Conservation (phyloP, 805 yeast species). For the Kodamaea laetipori region DNA sequence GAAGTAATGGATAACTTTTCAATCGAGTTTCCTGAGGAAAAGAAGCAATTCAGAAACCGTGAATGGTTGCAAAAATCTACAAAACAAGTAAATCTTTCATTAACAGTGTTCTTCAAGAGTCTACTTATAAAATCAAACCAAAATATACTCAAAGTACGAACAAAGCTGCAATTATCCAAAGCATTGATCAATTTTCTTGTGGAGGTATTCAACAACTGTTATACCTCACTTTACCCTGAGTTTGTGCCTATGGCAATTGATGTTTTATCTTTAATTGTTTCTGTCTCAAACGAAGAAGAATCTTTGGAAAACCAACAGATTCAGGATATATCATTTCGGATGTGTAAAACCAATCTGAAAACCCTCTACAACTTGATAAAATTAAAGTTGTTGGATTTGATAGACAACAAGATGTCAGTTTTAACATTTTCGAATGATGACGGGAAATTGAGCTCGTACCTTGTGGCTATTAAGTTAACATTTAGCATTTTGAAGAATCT, state of each 20-base stretch:
- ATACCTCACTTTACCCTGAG: slow-evolving; percentile 34
- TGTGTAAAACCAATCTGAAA: slow-evolving; percentile 3
- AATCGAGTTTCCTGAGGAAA: not conserved
- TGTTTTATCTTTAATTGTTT: slow-evolving; percentile 25
- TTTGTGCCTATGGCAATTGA: slow-evolving; percentile 34
- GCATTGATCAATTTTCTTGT: slow-evolving; percentile 27
- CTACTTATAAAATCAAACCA: slow-evolving; percentile 24
- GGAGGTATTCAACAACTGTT: slow-evolving; percentile 27
- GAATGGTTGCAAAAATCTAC: slow-evolving; percentile 44
- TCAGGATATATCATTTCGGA: slow-evolving; percentile 5
- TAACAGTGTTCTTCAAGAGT: slow-evolving; percentile 33
- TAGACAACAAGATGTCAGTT: slow-evolving; percentile 27
- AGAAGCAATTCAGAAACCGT: slow-evolving; percentile 20
- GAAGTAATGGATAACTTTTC: not conserved
- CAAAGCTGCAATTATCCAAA: slow-evolving; percentile 25
- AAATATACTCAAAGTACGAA: slow-evolving; percentile 23
- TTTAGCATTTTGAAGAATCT: slow-evolving; percentile 24
- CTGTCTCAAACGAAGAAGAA: slow-evolving; percentile 8
- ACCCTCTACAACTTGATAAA: slow-evolving; percentile 5
- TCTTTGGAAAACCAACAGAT: slow-evolving; percentile 11
- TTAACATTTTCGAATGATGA: slow-evolving; percentile 34
- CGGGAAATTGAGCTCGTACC: slow-evolving; percentile 29
- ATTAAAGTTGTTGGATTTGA: slow-evolving; percentile 27
- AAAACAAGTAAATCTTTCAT: slow-evolving; percentile 37
- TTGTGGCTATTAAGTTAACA: slow-evolving; percentile 35